Base-by-base conservation (phyloP, 2,329 filamentous ascomycete genomes). In the Aschersonia sp. region DNA sequence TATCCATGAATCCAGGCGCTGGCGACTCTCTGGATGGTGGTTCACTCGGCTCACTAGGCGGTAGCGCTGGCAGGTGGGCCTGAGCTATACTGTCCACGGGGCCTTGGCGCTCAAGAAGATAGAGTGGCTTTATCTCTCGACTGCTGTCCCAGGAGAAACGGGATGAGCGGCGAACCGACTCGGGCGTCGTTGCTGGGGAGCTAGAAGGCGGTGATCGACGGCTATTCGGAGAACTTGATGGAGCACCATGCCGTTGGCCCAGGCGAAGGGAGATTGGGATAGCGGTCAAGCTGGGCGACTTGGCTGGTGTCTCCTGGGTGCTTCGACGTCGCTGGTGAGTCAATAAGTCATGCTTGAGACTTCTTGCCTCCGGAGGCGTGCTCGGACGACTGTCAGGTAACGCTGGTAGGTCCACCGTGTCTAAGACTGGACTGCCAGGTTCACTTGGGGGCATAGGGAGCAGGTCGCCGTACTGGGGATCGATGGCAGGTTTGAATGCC, bases 91-190 rank as follows among this genome's bases (percentile, higher is more conserved):
- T 55, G 31, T 62, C 59, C 4, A 56, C 54, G 5, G 63, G 57
- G 42, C 62, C 62, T 41, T 68, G 65, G 7, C 70, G 66, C 4
- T 94, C 85, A 6, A 94, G 77, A 29, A 95, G 79, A 63, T 85
- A 90, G 7, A 95, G 67, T 0, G 89, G 89, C 54, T 84, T 81
- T 56, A 89, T 82, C 58, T 92, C 87, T 47, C 76, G 76, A 14
- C 72, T 73, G 52, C 66, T 76, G 43, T 80, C 77, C 77, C 77
- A 81, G 0, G 76, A 81, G 10, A 67, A 77, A 10, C 78, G 70
- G 29, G 69, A 57, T 41, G 64, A 59, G 45, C 64, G 61, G 54
- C 66, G 70, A 11, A 62, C 57, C 14, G 57, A 52, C 10, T 72
- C 67, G 5, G 59, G 58, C 0, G 58, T 52, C n/a, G 58, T 53